phyloP scores from a whole-genome alignment of 805 yeast species.

The Vanderwaltozyma polyspora region DNA sequence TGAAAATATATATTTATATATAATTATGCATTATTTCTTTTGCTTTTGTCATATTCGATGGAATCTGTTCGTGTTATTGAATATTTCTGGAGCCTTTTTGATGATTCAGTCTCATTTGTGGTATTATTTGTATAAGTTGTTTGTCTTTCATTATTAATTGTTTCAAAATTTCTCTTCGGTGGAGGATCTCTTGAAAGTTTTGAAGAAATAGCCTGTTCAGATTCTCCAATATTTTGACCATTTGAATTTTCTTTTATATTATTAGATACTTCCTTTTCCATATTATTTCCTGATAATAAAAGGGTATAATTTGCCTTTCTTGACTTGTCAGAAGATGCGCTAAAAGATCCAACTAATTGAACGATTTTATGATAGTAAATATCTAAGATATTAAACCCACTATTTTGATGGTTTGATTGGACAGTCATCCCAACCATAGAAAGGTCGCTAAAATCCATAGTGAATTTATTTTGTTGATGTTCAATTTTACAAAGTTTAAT shows the following conservation, averaged over 20 bases:
- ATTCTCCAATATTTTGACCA: not conserved
- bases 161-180: not conserved
- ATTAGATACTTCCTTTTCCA: too few species aligned
- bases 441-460: constrained; percentile 4
- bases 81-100: not conserved
- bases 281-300: not conserved
- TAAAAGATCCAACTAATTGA: constrained; percentile 34
- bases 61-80: too few species aligned
- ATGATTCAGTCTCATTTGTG: not conserved
- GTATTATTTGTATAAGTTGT: too few species aligned
- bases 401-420: constrained; percentile 7
- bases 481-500: constrained; percentile 30
- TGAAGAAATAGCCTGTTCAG: too few species aligned
- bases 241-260: too few species aligned
- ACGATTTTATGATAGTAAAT: constrained; percentile 41
- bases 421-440: not conserved
- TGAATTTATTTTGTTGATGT: constrained; percentile 11
- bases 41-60: too few species aligned
- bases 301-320: constrained; percentile 15
- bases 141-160: not conserved
- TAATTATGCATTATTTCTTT: too few species aligned
- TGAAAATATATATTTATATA: too few species aligned
- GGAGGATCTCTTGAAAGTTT: too few species aligned
- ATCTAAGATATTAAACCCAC: constrained; percentile 34
- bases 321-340: constrained; percentile 20